These are phyloP conservation scores for Nothophytophthora sp. DNA, from an alignment of 352 stramenopile genomes.

Conservation along the genomic window DNA sequence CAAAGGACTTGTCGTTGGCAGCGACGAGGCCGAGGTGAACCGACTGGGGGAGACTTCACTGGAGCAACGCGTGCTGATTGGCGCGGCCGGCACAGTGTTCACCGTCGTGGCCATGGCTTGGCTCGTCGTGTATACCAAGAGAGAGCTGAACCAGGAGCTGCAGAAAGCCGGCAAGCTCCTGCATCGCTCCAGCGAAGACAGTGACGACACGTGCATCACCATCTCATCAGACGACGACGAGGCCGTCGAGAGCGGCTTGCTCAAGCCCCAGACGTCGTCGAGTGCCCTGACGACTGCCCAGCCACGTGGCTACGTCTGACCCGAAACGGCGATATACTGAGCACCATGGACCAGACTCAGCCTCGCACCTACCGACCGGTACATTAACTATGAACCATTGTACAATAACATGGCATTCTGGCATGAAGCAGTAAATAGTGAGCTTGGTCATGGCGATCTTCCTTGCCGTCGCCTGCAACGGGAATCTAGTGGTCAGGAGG, in stretches of 20 bases:
- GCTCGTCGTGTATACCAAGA: slow-evolving; percentile 52
- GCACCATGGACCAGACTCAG: too few species aligned
- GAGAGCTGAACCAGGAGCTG: slow-evolving; percentile 42
- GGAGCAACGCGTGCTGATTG: slow-evolving; percentile 29
- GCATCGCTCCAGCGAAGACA: slow-evolving; percentile 23
- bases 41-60: slow-evolving; percentile 17
- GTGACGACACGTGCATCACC: slow-evolving; percentile 30
- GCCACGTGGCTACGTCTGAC: slow-evolving; percentile 25
- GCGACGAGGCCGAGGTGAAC: slow-evolving; percentile 7
- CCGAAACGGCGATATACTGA: slow-evolving; percentile 9
- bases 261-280: slow-evolving; percentile 16
- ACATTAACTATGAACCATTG: too few species aligned
- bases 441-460: too few species aligned
- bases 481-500: too few species aligned
- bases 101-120: slow-evolving; percentile 47
- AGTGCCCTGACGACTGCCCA: slow-evolving; percentile 15
- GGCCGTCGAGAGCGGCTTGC: slow-evolving; percentile 16
- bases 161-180: slow-evolving; percentile 27
- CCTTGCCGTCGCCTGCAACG: too few species aligned
- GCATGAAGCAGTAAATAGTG: too few species aligned
- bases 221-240: slow-evolving; percentile 29
- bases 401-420: too few species aligned
- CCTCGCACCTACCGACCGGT: too few species aligned
- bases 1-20: slow-evolving; percentile 37
- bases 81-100: slow-evolving; percentile 30